Evolutionary conservation across 805 yeast genomes (phyloP), one percentile per base, ranked within the genome.

Genomic region (Ogataea saltuana): DNA sequence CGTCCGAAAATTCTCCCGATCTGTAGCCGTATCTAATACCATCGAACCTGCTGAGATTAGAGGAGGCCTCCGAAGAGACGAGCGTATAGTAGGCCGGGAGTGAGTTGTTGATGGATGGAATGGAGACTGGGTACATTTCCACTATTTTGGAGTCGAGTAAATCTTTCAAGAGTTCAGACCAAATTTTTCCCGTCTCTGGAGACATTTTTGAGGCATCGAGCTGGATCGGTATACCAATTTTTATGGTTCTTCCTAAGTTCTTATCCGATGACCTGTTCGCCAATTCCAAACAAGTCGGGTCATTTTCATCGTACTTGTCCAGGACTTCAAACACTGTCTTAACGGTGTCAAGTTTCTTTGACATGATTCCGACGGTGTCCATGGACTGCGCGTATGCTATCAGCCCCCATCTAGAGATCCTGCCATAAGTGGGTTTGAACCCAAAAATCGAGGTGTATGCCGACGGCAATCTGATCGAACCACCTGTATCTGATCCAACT

Each of bases 401-500:
- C 7, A 93, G 88, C 2, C 99, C 99, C 81, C 88, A 83, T 44
- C 99, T 70, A 0, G 97, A 89, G 2, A 93, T 69, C 28, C 96
- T 72, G 0, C 99, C 99, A 61, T 93, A 93, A 0, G 93, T 75
- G 1, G 99, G 99, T 62, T 93, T 93, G 68, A 88, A 88, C 1
- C 99, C 99, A 22, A 79, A 67, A 0, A 85, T 74, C 1, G 90
- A 87, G 52, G 91, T 83, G 61, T 84, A 88, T 15, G 95, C 83
- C 1, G 96, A 95, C 0, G 99, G 99, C 16, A 88, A 69, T 48
- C 99, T 73, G 0, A 93, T 88, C 0, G 97, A 88, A 0, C 99
- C 99, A 4, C 99, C 99, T 0, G 99, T 93, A 56, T 93, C 99
- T 1, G 98, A 86, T 0, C 99, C 99, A 27, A 93, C 64, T 1